Conservation (phyloP, 352 stramenopile species). For the Phytophthora citricola region DNA sequence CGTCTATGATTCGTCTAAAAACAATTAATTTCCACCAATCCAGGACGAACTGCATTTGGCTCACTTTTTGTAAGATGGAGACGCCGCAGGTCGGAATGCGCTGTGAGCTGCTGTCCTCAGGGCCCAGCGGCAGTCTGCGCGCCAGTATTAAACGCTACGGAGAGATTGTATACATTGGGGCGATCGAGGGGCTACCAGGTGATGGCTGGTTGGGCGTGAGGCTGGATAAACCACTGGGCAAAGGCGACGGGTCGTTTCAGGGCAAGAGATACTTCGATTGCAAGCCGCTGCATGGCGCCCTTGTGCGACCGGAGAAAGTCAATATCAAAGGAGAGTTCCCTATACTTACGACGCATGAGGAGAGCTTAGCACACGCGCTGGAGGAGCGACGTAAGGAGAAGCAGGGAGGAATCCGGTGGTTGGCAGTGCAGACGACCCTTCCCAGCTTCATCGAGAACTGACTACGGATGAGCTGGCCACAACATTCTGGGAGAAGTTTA, state of each 20-base stretch:
- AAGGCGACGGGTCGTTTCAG: slow-evolving; percentile 69
- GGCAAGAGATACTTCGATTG: slow-evolving; percentile 74
- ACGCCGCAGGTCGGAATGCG: slow-evolving; percentile 43
- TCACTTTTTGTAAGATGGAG: background rate
- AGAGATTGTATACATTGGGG: slow-evolving; percentile 70
- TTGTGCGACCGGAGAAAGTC: slow-evolving; percentile 69
- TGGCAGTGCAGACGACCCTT: background rate
- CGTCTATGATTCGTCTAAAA: slow-evolving; percentile 10
- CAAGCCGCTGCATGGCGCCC: slow-evolving; percentile 61
- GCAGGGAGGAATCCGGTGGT: slow-evolving; percentile 26
- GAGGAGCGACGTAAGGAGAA: slow-evolving; percentile 57
- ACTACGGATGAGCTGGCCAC: slow-evolving; percentile 63
- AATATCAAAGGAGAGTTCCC: slow-evolving; percentile 66
- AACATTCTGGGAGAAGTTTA: slow-evolving; percentile 73
- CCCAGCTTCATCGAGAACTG: slow-evolving; percentile 36
- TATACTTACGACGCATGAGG: slow-evolving; percentile 51
- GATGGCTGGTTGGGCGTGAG: slow-evolving; percentile 78
- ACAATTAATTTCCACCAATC: slow-evolving; percentile 2
- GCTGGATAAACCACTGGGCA: slow-evolving; percentile 78
- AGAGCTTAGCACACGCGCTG: slow-evolving; percentile 58
- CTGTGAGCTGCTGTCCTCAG: slow-evolving; percentile 61
- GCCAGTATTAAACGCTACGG: slow-evolving; percentile 74
- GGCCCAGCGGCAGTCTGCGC: slow-evolving; percentile 45
- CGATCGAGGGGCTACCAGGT: slow-evolving; percentile 52
- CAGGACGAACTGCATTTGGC: background rate